Conservation (phyloP, 306 rosid genomes). For the Canavalia gladiata region DNA sequence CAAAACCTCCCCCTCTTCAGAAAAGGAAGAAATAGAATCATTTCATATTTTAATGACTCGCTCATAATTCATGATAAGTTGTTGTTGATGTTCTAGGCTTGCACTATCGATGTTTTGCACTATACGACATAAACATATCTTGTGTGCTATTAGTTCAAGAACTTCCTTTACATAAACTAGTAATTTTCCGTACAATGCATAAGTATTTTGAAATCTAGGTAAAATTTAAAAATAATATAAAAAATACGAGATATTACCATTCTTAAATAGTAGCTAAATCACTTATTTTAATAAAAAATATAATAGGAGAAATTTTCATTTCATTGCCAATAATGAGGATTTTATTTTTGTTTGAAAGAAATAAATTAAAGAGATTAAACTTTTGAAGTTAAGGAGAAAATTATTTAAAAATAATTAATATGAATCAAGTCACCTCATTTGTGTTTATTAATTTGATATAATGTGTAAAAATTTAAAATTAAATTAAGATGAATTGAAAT, state of each 20-base stretch:
- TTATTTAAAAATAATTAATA: no score
- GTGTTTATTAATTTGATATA: background rate
- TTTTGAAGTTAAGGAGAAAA: background rate
- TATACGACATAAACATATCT: background rate
- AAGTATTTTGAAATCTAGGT: background rate
- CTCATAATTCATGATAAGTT: conserved; percentile 6
- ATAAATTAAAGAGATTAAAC: background rate
- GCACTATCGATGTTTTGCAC: conserved; percentile 4
- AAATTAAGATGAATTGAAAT: background rate
- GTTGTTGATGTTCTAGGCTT: background rate
- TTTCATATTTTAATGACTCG: conserved; percentile 5
- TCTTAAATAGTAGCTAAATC: background rate
- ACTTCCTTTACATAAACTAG: background rate
- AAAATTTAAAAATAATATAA: no score
- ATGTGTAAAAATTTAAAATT: background rate
- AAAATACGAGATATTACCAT: background rate
- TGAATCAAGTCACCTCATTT: background rate
- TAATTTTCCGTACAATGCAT: background rate
- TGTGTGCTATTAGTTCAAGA: conserved; percentile 8
- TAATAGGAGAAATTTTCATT: background rate
- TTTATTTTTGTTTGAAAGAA: no score
- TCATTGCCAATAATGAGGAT: background rate
- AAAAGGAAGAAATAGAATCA: background rate
- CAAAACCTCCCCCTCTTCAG: background rate
- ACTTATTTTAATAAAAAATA: background rate